These are phyloP conservation scores for Pneumocystis murina DNA, from an alignment of 1,139 yeast species.

Conservation along the genomic window DNA sequence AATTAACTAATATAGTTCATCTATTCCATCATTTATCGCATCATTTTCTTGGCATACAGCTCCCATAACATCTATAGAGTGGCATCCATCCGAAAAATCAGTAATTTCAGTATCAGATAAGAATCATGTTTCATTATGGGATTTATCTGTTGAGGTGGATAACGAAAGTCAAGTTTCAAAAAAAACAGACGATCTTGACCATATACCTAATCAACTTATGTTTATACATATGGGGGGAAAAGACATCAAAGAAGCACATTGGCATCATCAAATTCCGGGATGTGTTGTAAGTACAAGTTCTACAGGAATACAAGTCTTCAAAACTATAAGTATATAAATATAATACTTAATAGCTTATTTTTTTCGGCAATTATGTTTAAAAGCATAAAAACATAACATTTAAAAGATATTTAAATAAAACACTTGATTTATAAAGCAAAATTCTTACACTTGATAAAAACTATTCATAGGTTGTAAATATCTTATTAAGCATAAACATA, in stretches of 20 bases:
- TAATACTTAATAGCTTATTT: background rate
- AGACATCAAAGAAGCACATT: conserved; percentile 91
- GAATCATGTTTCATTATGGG: conserved; percentile 94
- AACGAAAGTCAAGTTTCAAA: conserved; percentile 81
- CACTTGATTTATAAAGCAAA: too few species aligned
- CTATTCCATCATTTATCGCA: conserved; percentile 57
- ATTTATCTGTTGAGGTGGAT: conserved; percentile 89
- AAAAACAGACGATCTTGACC: conserved; percentile 63
- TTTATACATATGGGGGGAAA: conserved; percentile 92
- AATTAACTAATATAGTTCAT: conserved; percentile 22
- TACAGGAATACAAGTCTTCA: conserved; percentile 90
- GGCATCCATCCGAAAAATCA: conserved; percentile 90
- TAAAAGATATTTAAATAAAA: background rate
- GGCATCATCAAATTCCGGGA: conserved; percentile 97
- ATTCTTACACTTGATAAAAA: too few species aligned
- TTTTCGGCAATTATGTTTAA: background rate
- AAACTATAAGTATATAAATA: conserved; percentile 72
- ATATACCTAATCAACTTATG: conserved; percentile 87
- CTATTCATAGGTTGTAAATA: too few species aligned
- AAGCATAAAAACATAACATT: background rate
- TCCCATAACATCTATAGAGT: conserved; percentile 81
- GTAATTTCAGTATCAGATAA: conserved; percentile 91
- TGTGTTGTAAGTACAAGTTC: conserved; percentile 88
- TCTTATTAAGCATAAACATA: too few species aligned
- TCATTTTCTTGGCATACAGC: conserved; percentile 82